These are phyloP conservation scores for Pythium coloratum DNA, from an alignment of 352 stramenopile genomes.

Conservation along the genomic window DNA sequence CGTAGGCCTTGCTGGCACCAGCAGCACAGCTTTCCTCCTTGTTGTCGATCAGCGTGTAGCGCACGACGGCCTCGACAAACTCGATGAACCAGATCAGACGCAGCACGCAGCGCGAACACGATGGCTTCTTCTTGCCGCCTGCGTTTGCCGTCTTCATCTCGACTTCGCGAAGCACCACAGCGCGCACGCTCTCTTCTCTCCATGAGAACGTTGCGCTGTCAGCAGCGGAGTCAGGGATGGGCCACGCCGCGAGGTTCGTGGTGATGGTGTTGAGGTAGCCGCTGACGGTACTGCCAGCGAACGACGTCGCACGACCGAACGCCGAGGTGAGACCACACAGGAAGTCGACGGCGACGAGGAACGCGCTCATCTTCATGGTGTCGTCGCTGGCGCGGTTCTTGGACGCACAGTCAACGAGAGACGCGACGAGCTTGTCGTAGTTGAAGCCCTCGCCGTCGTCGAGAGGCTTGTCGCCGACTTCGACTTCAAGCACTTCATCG, in stretches of 20 bases:
- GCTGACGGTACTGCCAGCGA: slow-evolving; percentile 71
- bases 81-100: slow-evolving; percentile 83
- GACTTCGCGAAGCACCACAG: slow-evolving; percentile 67
- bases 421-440: slow-evolving; percentile 50
- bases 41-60: slow-evolving; percentile 67
- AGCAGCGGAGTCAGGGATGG: slow-evolving; percentile 22
- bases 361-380: slow-evolving; percentile 46
- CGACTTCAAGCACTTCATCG: slow-evolving; percentile 56
- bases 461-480: slow-evolving; percentile 45
- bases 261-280: slow-evolving; percentile 76
- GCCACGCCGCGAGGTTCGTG: slow-evolving; percentile 56
- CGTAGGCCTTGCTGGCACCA: slow-evolving; percentile 75
- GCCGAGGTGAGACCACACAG: slow-evolving; percentile 75
- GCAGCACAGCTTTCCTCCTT: slow-evolving; percentile 62
- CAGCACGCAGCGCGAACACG: slow-evolving; percentile 66
- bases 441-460: slow-evolving; percentile 33
- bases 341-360: slow-evolving; percentile 54
- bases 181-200: slow-evolving; percentile 55
- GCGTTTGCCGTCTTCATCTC: slow-evolving; percentile 51
- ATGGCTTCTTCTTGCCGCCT: slow-evolving; percentile 85
- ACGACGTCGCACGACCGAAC: slow-evolving; percentile 80
- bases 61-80: slow-evolving; percentile 77
- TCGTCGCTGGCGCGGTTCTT: slow-evolving; percentile 37
- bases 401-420: slow-evolving; percentile 37
- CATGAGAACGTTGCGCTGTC: slow-evolving; percentile 32